Evolutionary conservation across 371 early-diverging fungal genomes (phyloP).

Genomic region (Mortierella sp.): DNA sequence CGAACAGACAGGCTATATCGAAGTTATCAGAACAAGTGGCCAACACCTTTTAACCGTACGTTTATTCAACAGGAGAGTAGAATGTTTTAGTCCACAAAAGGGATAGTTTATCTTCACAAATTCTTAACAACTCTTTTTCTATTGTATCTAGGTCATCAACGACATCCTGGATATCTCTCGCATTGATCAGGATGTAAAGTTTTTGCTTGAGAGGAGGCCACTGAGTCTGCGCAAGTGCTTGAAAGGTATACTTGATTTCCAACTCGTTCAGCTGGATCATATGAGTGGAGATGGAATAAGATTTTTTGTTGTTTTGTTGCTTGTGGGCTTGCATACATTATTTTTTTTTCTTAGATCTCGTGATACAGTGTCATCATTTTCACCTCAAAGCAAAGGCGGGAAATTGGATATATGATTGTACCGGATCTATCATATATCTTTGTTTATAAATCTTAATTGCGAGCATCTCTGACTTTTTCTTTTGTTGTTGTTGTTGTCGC

Average conservation of each 20-base stretch:
- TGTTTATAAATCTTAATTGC: background rate
- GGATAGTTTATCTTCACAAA: background rate
- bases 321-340: no score
- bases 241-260: conserved; percentile 60
- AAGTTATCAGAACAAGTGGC: conserved; percentile 72
- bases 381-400: background rate
- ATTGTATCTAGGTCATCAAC: conserved; percentile 64
- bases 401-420: background rate
- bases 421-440: background rate
- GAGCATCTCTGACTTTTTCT: background rate
- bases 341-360: no score
- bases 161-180: conserved; percentile 72
- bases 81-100: background rate
- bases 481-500: background rate
- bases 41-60: conserved; percentile 69
- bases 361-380: background rate
- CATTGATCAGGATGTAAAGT: conserved; percentile 72
- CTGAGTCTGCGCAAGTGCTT: conserved; percentile 70
- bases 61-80: background rate
- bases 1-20: conserved; percentile 69
- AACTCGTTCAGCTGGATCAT: background rate
- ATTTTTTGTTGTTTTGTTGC: background rate
- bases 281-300: background rate
- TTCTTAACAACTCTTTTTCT: background rate
- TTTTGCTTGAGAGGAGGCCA: conserved; percentile 66